Evolutionary conservation across 345 rosid genomes (phyloP), one percentile per base, ranked within the genome.

Genomic region (Cardamine resedifolia): DNA sequence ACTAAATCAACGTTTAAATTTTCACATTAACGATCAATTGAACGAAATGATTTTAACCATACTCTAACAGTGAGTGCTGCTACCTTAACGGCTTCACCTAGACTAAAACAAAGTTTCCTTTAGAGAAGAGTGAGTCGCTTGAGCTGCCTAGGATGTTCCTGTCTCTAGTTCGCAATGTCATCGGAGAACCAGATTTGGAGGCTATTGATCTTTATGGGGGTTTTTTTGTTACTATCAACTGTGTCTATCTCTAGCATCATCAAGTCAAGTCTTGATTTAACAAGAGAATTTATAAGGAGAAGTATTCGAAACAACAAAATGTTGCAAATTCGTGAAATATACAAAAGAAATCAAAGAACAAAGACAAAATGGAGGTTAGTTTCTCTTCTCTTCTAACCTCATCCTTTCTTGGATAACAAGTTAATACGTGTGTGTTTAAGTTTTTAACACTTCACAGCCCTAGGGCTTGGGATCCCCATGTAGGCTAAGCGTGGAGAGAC

Each of bases 381-480:
- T 14, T 50, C 41, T 58, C 67, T 49, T 58, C 24, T 47, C 66
- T 33, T 56, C 59, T 49, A 58, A 58, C 60, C 44, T 26, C 71
- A 36, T 1, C 16, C 59, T 73, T 66, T 38, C 72, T 66, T 58
- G 59, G 43, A 6, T 0, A 26, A 9, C 44, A 65, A 28, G 72
- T 66, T 58, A 48, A 38, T 24, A 59, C 19, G 2, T n/a, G 52
- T 34, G 44, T 30, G 31, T 47, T 34, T 11, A 60, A 14, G 16
- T 26, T 57, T 57, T 67, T n/a, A 76, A 44, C 75, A 76, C 20
- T 64, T 64, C 0, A 73, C 67, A 48, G 64, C 18, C 49, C 83
- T 81, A 11, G 88, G 87, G 55, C 83, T 81, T 18, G 80, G 70
- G 7, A 83, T 78, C 5, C 84, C 90, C 81, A 85, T 74, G 16